A percentile compares a stretch with the other conserved stretches of the same genome.
Conservation (phyloP, 495 filamentous ascomycete species). For the Thozetella sp. region DNA sequence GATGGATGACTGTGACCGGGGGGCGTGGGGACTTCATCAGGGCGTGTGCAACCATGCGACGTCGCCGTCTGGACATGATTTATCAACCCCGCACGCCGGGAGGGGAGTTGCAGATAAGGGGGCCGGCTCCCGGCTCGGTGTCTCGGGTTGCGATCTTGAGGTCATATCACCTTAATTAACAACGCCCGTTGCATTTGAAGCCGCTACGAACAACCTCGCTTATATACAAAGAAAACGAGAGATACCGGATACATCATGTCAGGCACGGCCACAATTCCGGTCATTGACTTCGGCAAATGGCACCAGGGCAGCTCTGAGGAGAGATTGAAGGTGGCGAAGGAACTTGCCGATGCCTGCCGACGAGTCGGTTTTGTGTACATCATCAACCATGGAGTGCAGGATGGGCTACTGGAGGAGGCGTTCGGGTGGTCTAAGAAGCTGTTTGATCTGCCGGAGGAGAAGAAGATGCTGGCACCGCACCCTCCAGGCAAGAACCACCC, state of each 20-base stretch:
- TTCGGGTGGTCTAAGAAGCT: slow-evolving; percentile 53
- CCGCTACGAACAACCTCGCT: too few species aligned
- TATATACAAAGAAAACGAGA: not conserved
- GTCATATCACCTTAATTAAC: not conserved
- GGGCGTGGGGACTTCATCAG: too few species aligned
- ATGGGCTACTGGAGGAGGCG: slow-evolving; percentile 47
- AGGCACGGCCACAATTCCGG: slow-evolving; percentile 38
- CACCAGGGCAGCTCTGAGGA: slow-evolving; percentile 21
- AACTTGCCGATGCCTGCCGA: slow-evolving; percentile 54
- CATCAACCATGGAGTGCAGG: slow-evolving; percentile 53
- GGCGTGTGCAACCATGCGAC: too few species aligned
- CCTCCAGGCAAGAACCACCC: slow-evolving; percentile 50
- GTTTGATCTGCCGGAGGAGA: slow-evolving; percentile 29
- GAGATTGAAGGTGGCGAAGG: slow-evolving; percentile 42
- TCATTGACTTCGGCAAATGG: slow-evolving; percentile 54
- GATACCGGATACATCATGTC: not conserved
- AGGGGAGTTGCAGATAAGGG: too few species aligned
- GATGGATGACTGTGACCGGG: not conserved
- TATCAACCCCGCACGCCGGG: not conserved
- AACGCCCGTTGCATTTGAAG: too few species aligned
- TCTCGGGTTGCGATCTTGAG: too few species aligned
- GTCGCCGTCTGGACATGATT: not conserved
- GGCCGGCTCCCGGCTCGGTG: too few species aligned
- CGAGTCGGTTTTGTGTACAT: slow-evolving; percentile 64
- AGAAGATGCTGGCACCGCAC: slow-evolving; percentile 59